Evolutionary conservation across 768 basidiomycete species (phyloP), one percentile per base, ranked within the genome.

Genomic region (Termitomyces heimii): DNA sequence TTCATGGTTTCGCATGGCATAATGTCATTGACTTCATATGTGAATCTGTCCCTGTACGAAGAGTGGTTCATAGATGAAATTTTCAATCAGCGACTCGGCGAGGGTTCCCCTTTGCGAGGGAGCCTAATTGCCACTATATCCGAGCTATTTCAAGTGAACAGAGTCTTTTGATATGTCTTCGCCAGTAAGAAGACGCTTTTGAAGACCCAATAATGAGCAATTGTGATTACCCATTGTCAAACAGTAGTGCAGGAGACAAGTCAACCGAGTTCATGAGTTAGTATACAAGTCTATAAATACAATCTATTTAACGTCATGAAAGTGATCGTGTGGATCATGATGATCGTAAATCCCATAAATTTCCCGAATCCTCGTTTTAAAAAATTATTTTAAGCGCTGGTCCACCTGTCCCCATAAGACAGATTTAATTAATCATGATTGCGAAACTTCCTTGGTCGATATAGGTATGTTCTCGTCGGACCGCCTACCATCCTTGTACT

Each of bases 401-500:
- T 18, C 16, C 39, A 8, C 16, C n/a, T 49, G 32, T 8, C 31
- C 2, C 14, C 20, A 16, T 10, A 22, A 26, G 26, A n/a, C 16
- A 16, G 16, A 26, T 2, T 24, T 12, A 34, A 28, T 29, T 29
- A 12, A 7, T 39, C 18, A 52, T n/a, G 18, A 52, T 14, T 10
- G 22, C n/a, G 26, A 3, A 20, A 26, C 16, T 29, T 43, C 39
- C 49, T 40, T 34, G 8, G 52, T 56, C 9, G 54, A 44, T 28
- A 59, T 52, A 16, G 61, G 61, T 54, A 59, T 59, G 5, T 35
- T 39, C n/a, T 57, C 49, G 9, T 47, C 26, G 0, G 26, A 18
- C 24, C 45, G 42, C 40, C 52, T 49, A 2, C 29, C n/a, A 13
- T 31, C 20, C 37, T 13, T 45, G n/a, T 14, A 31, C 18, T 32